Conservation (phyloP, 371 early-diverging fungal species). For the Rhizomucor pusillus region DNA sequence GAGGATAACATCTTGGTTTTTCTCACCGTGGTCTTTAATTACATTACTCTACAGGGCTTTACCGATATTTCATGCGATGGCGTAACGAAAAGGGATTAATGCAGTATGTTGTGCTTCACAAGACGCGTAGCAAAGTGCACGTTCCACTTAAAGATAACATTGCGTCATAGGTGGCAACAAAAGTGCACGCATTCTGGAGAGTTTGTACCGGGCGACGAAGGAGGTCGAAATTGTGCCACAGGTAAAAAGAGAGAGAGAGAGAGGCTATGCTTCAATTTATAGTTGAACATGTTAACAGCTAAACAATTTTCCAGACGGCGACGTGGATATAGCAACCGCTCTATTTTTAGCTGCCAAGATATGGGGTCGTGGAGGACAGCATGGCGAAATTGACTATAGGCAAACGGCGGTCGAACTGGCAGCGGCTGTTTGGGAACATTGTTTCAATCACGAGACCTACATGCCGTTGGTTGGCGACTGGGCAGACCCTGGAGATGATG, state of each 20-base stretch:
- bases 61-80: constrained; percentile 53
- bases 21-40: no score
- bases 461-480: constrained; percentile 64
- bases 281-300: no score
- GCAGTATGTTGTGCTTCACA: constrained; percentile 39
- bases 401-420: constrained; percentile 40
- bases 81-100: constrained; percentile 57
- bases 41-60: constrained; percentile 43
- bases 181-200: constrained; percentile 25
- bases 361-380: constrained; percentile 55
- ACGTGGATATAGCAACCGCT: constrained; percentile 58
- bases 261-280: no score
- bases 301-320: no score
- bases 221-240: constrained; percentile 57
- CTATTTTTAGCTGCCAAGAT: constrained; percentile 54
- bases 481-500: constrained; percentile 59
- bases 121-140: no score
- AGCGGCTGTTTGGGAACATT: constrained; percentile 52
- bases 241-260: no score
- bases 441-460: constrained; percentile 53
- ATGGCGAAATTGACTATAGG: constrained; percentile 50
- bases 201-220: constrained; percentile 49
- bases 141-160: background rate
- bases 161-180: constrained; percentile 53
- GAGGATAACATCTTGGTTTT: background rate